These are phyloP conservation scores for Cladosporium sp. DNA, from an alignment of 2,329 filamentous ascomycete genomes.

Conservation along the genomic window DNA sequence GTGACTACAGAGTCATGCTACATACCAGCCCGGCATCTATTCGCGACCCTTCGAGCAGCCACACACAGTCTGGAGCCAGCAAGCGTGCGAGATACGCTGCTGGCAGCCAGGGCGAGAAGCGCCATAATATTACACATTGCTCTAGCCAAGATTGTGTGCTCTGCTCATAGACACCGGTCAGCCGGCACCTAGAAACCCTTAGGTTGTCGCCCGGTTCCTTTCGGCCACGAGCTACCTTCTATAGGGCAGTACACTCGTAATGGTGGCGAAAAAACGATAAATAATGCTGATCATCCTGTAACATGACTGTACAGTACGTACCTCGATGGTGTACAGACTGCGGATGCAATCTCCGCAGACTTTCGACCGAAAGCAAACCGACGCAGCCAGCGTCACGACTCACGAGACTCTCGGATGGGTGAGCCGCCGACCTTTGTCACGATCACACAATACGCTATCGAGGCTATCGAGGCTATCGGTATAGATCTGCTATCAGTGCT, in stretches of 20 bases:
- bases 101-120: constrained; percentile 1
- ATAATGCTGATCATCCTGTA: not conserved
- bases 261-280: not conserved
- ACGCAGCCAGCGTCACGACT: not conserved
- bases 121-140: constrained; percentile 1
- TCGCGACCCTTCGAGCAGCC: constrained; percentile 2
- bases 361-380: constrained; percentile 5
- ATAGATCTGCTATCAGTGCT: constrained; percentile 16
- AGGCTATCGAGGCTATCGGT: not conserved
- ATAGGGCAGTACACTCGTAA: constrained; percentile 6
- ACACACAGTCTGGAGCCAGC: constrained; percentile 5
- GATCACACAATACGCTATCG: not conserved
- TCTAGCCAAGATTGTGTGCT: constrained; percentile 14
- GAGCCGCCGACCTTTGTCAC: not conserved
- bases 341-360: constrained; percentile 16
- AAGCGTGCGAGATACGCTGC: not conserved
- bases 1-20: not conserved
- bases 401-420: constrained; percentile 8
- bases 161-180: constrained; percentile 12
- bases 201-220: constrained; percentile 4
- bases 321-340: constrained; percentile 1
- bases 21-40: constrained; percentile 4
- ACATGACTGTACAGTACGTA: not conserved
- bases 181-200: constrained; percentile 13
- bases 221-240: not conserved